Base-by-base conservation (phyloP, 2,329 filamentous ascomycete genomes). In the Geosmithia flava region DNA sequence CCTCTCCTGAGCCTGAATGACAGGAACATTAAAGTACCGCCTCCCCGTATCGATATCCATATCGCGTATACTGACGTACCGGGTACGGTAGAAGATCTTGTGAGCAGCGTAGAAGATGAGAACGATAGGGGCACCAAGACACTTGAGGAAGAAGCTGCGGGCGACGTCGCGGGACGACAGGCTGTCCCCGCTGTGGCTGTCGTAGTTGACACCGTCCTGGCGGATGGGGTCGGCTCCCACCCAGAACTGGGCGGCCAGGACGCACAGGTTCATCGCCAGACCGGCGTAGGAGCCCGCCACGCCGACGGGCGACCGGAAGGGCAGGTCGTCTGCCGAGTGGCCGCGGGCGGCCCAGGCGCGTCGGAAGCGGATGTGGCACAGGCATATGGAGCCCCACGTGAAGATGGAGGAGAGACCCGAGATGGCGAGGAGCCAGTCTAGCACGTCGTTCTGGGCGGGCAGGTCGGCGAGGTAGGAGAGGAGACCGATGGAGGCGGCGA, bases 361-460 rank as follows among this genome's bases (percentile, higher is more conserved):
- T 53, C 90, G 87, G 76, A 96, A 96, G 49, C 89, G 87, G 59
- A 96, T 94, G 65, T 96, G 90, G 20, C 84, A 79, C n/a, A 94
- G 68, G 63, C 88, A 95, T 62, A 95, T 91, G 54, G 85, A 85
- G 48, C 74, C 79, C 86, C 86, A 90, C 5, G 84, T 89, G 68
- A 90, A 86, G 60, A 88, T 76, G 44, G 78, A 82, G 10, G 81
- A 84, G 20, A 89, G 73, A 45, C 81, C 85, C 1, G 83, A 86
- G 45, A 88, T 73, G 50, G 85, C 78, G 42, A 86, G 72, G 63
- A 95, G 78, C 89, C 90, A 95, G 57, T 78, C 75, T 53, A 95
- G 85, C 5, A 87, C 80, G 29, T 72, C 66, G 16, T 68, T 69
- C 56, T 85, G 75, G 53, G 78, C 63, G 3, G 67, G 62, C 0